Evolutionary conservation across 768 basidiomycete species (phyloP), one percentile per base, ranked within the genome.

Genomic region (Tylopilus felleus): DNA sequence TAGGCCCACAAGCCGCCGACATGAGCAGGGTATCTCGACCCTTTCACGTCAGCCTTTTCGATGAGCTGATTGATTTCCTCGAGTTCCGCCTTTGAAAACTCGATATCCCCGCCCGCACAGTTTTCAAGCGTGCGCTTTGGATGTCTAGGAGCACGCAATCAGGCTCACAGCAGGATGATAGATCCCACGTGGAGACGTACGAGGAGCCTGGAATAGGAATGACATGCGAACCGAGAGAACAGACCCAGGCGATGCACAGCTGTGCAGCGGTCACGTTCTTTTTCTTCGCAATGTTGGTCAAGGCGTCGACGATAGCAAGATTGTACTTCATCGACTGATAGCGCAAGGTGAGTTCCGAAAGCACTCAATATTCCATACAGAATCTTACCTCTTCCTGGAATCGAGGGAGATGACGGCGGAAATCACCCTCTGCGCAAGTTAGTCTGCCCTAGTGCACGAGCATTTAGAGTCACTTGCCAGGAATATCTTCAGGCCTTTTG

Each of bases 131-230:
- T 76, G 28, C 80, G 72, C 6, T 69, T 64, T 19, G 66, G 61
- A 16, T 73, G 64, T 29, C 70, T 74, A 39, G 3, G 10, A 8
- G 4, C 9, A 13, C 14, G 33, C 33, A 33, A 14, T 33, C 13
- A 0, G 9, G 16, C 33, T 33, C 31, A 33, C 13, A 33, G 13
- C 31, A 8, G 14, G 2, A 36, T 0, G 3, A 14, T 10, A 8
- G 31, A 29, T 17, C 4, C 13, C 22, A 21, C 13, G 16, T 13
- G 28, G 2, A 33, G 12, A 38, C 71, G 51, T 60, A 75, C 74
- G 73, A 75, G 9, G 75, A 77, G 16, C 81, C 80, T 8, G 79
- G 79, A 36, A 82, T 72, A 1, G 80, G 80, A 51, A 83, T 75
- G 39, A 79, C 74, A 60, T 76, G 72, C 1, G 65, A 47, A 3